Base-by-base conservation (phyloP, 768 basidiomycete species). In the Dentipellis fragilis region DNA sequence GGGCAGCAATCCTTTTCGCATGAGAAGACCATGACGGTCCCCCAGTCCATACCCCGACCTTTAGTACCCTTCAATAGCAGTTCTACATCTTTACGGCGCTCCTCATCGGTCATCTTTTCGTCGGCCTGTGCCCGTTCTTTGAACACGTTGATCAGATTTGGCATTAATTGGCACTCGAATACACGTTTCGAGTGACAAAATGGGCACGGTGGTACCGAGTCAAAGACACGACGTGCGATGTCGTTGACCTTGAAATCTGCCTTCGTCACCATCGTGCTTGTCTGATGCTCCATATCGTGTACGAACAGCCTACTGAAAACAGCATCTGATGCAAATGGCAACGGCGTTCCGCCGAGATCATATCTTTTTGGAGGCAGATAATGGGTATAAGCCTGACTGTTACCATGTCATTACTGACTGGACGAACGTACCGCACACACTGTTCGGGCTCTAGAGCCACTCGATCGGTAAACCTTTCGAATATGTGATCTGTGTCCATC, bases 151-250 rank as follows among this genome's bases (percentile, higher is more conserved):
- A 97, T 93, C 52, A 97, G 72, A 65, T 93, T 91, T 1, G 95
- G 95, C 83, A 94, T 95, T 53, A 97, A 75, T 68, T 98, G 95
- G 63, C 88, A 88, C 67, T 98, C 95, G 67, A 96, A 98, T 19
- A 85, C 78, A 14, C 92, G 79, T 46, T 71, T 72, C 2, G 79
- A 75, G 38, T 74, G 71, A 71, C 95, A 98, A 12, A 70, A 64
- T 1, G 82, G 74, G 66, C 95, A 98, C 0, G 68, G 58, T 0
- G 86, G 81, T 34, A 93, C 71, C 8, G 81, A 70, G 47, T 75
- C 68, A 69, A 85, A 96, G 0, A 71, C 70, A 45, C 81, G 75
- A 61, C 77, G 79, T 39, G 66, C 56, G 19, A 73, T 60, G 10
- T 69, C 72, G 0, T 72, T 68, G n/a, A 83, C 81, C 58, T 76